These are phyloP conservation scores for Epichloe amarillans DNA, from an alignment of 2,329 filamentous ascomycete species.

Conservation along the genomic window DNA sequence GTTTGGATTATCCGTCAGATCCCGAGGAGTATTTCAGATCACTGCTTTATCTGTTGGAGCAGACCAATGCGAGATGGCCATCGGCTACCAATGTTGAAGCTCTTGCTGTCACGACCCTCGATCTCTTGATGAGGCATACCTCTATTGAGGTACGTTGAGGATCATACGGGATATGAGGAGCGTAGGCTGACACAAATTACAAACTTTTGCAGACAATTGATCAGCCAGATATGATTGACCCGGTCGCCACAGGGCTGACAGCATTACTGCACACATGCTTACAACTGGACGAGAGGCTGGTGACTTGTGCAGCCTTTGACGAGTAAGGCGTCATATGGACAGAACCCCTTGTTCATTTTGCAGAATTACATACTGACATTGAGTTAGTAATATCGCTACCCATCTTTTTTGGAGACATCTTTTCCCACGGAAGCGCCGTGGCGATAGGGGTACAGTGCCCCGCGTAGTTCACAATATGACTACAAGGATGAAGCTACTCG, in stretches of 20 bases:
- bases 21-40: conserved; percentile 34
- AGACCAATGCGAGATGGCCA: conserved; percentile 2
- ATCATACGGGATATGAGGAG: conserved; percentile 1
- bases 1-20: conserved; percentile 17
- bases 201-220: conserved; percentile 13
- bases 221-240: conserved; percentile 15
- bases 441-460: conserved; percentile 16
- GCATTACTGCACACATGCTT: conserved; percentile 19
- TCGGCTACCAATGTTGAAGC: conserved; percentile 17
- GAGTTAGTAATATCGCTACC: conserved; percentile 16
- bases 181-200: not conserved
- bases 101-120: conserved; percentile 17
- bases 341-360: not conserved
- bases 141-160: conserved; percentile 25
- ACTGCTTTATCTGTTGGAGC: conserved; percentile 11
- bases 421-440: conserved; percentile 34
- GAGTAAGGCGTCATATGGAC: conserved; percentile 9
- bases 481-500: conserved; percentile 46
- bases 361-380: conserved; percentile 3
- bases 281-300: conserved; percentile 14
- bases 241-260: conserved; percentile 17
- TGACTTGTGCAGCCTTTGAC: conserved; percentile 13
- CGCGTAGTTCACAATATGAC: conserved; percentile 35
- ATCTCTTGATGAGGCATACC: conserved; percentile 25
- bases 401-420: conserved; percentile 52